phyloP scores from a whole-genome alignment of 1,284 basidiomycete species.

The Meripilus lineatus region DNA sequence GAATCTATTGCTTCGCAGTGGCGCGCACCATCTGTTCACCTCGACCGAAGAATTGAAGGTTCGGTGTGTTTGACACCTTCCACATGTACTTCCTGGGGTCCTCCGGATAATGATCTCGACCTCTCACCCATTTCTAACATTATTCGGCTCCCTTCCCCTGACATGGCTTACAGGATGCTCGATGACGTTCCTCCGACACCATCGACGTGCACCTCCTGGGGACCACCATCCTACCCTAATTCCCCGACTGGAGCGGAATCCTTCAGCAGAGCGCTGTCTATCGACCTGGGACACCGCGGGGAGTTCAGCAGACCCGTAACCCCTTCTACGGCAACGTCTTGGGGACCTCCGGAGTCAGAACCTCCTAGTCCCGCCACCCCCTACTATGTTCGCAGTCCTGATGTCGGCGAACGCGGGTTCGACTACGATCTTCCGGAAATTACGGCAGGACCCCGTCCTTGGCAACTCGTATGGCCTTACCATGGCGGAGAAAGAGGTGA shows the following conservation, averaged over 20 bases:
- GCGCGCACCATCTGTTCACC: constrained; percentile 38
- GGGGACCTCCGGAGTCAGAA: constrained; percentile 40
- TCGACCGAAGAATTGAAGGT: constrained; percentile 48
- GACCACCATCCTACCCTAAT: constrained; percentile 31
- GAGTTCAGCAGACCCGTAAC: constrained; percentile 17
- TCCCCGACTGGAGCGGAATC: constrained; percentile 2
- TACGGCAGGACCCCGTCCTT: constrained; percentile 8
- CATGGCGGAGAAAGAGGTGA: background rate
- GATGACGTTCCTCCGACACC: constrained; percentile 46
- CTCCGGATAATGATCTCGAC: constrained; percentile 26
- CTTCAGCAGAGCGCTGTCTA: background rate
- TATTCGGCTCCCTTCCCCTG: constrained; percentile 32
- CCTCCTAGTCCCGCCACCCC: constrained; percentile 36
- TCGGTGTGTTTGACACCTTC: constrained; percentile 58
- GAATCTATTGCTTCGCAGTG: constrained; percentile 29
- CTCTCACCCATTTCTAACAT: constrained; percentile 23
- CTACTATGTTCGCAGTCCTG: constrained; percentile 35
- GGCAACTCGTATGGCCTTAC: constrained; percentile 10
- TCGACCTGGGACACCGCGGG: constrained; percentile 8
- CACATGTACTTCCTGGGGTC: constrained; percentile 36
- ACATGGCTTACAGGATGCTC: constrained; percentile 39
- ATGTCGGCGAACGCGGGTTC: constrained; percentile 36
- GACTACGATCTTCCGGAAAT: constrained; percentile 13
- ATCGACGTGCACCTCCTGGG: constrained; percentile 40
- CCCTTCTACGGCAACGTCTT: constrained; percentile 24